A percentile compares a stretch with the other conserved stretches of the same genome.
phyloP scores from a whole-genome alignment of 2,329 filamentous ascomycete genomes.

The Raffaelea deltoideospora region DNA sequence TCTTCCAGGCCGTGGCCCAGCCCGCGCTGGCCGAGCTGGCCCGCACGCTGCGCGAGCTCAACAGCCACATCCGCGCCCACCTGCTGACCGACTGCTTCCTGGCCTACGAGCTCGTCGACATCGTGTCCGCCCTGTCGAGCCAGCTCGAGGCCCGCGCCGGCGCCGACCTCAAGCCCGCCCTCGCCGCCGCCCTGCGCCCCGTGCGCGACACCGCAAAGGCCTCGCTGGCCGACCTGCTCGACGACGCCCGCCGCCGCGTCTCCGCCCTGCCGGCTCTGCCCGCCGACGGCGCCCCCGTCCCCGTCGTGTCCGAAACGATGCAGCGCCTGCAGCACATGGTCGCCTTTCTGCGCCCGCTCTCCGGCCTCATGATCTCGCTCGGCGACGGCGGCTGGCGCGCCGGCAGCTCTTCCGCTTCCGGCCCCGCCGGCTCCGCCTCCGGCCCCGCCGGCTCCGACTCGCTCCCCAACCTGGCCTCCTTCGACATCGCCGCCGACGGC shows the following conservation, averaged over 20 bases:
- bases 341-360: constrained; percentile 69
- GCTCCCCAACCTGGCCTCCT: constrained; percentile 57
- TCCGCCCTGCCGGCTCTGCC: constrained; percentile 53
- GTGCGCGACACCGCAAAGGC: constrained; percentile 83
- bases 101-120: constrained; percentile 87
- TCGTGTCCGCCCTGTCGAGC: constrained; percentile 65
- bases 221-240: constrained; percentile 68
- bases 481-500: constrained; percentile 81
- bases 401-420: too few species aligned
- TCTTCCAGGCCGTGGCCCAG: constrained; percentile 68
- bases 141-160: constrained; percentile 62
- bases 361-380: constrained; percentile 79
- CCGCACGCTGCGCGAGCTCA: constrained; percentile 75
- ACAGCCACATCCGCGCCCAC: constrained; percentile 75
- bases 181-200: constrained; percentile 76
- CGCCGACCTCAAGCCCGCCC: constrained; percentile 67
- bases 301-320: constrained; percentile 73
- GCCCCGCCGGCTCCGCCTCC: constrained; percentile 15
- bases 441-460: constrained; percentile 27
- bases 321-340: constrained; percentile 75
- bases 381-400: constrained; percentile 83
- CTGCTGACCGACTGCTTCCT: constrained; percentile 85
- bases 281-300: constrained; percentile 60
- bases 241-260: constrained; percentile 63
- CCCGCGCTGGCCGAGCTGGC: constrained; percentile 66